Base-by-base conservation (phyloP, 805 yeast genomes). In the Priceomyces haplophilus region DNA sequence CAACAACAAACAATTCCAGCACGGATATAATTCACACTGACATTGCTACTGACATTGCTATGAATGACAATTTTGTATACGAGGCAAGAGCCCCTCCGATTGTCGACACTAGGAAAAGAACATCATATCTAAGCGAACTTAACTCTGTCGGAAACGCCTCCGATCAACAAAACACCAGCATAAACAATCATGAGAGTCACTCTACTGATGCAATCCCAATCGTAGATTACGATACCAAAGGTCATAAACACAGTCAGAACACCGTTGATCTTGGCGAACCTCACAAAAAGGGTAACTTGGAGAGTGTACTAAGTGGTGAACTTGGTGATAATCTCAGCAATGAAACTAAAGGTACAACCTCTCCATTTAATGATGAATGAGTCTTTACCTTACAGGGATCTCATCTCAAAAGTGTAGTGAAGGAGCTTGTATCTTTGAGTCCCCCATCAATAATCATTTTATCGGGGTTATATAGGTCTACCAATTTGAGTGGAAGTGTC, bases 11-110 rank as follows among this genome's bases (percentile, higher is more conserved):
- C 41, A 61, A 59, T 42, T 62, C 67, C 11, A 55, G 58, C 44
- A 44, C 53, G 19, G 72, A 64, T 41, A 24, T 55, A 17, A 33
- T 33, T 18, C 29, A 30, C 12, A 34, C 39, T 8, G 29, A 29
- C 24, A 16, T 52, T 18, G 47, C 43, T 7, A 52, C 50, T 15
- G 46, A 51, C 25, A 49, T 49, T 41, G 65, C 58, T 19, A 58
- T 65, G 34, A 67, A 67, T 46, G 69, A 65, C 39, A 59, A 59
- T 45, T 65, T 56, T 38, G 61, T 56, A 6, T 59, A 57, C 41
- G 61, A 52, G 37, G 53, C 54, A 2, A 31, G 31, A 24, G 29
- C 19, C 10, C 39, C 39, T n/a, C 16, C 18, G 15, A n/a, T 23
- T 5, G 17, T 11, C 15, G 35, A 32, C 7, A 15, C 23, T 32